phyloP scores from a whole-genome alignment of 2,329 filamentous ascomycete species.

The Alternaria panax region DNA sequence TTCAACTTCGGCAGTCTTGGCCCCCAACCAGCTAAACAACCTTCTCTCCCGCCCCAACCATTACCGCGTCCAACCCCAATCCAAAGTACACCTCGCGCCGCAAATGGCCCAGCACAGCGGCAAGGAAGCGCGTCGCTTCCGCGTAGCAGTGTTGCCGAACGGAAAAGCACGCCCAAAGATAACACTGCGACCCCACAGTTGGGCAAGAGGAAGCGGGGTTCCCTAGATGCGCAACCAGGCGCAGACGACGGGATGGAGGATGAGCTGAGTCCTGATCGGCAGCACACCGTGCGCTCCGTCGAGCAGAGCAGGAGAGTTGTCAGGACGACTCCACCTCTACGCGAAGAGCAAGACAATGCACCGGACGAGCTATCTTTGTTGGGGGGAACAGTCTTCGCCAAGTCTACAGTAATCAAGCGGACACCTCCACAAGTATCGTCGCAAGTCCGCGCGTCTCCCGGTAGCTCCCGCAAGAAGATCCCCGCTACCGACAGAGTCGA shows the following conservation, averaged over 20 bases:
- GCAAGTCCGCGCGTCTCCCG: conserved; percentile 12
- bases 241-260: conserved; percentile 38
- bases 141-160: conserved; percentile 29
- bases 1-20: conserved; percentile 48
- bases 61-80: conserved; percentile 38
- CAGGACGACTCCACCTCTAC: conserved; percentile 32
- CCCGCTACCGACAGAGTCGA: conserved; percentile 12
- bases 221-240: conserved; percentile 20
- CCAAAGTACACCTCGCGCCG: conserved; percentile 26
- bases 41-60: conserved; percentile 34
- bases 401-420: conserved; percentile 16
- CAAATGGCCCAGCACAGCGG: conserved; percentile 34
- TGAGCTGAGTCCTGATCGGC: conserved; percentile 44
- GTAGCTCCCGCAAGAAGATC: conserved; percentile 11
- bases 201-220: conserved; percentile 46
- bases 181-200: conserved; percentile 37
- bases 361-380: conserved; percentile 41
- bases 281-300: conserved; percentile 33
- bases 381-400: conserved; percentile 18
- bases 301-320: conserved; percentile 39
- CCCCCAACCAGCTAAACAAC: conserved; percentile 32
- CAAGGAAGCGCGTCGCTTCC: conserved; percentile 41
- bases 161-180: conserved; percentile 25
- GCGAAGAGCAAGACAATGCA: conserved; percentile 34
- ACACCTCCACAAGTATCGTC: conserved; percentile 20